Evolutionary conservation across 2,329 filamentous ascomycete genomes (phyloP), one percentile per base, ranked within the genome.

Genomic region (Drechslerella dactyloides): DNA sequence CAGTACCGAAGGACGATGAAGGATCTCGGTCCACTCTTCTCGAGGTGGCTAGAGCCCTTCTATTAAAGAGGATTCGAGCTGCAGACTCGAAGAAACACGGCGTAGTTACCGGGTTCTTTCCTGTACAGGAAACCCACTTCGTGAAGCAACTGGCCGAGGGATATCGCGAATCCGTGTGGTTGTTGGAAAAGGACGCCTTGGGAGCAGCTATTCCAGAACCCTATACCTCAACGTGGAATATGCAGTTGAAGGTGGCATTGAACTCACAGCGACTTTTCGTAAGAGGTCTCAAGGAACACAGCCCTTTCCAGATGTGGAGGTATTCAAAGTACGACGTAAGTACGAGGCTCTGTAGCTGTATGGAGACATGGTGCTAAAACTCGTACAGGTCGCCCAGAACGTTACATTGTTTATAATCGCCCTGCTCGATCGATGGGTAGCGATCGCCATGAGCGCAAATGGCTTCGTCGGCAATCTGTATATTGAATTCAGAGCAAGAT

Each of bases 381-480:
- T 17, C 35, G 1, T 55, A 4, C 27, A 69, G 64, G 76, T 80
- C 21, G 78, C 77, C 3, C 79, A 79, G 63, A 80, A 79, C 56
- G 75, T 81, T 7, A 79, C 78, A 3, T 76, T 80, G 0, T 80
- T 81, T 64, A 74, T 81, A 17, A 76, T 80, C n/a, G 79, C 79
- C 0, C 75, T 81, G 19, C 78, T 81, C 76, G 79, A 81, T 63
- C 77, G 79, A 23, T 81, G 80, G 80, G 78, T 80, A 30, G 77
- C 77, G 52, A 77, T 81, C 44, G 74, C 76, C 53, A 80, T 80
- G 79, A 76, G 77, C 11, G 77, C 77, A 6, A 75, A 76, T 13
- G 73, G 76, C 11, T 75, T 74, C 1, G 63, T 74, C 6, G 74
- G 77, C 17, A 77, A 69, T 40, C 73, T 80, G 4, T 80, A 80